phyloP scores from a whole-genome alignment of 2,329 filamentous ascomycete genomes.

The Magnaporthiopsis poae region DNA sequence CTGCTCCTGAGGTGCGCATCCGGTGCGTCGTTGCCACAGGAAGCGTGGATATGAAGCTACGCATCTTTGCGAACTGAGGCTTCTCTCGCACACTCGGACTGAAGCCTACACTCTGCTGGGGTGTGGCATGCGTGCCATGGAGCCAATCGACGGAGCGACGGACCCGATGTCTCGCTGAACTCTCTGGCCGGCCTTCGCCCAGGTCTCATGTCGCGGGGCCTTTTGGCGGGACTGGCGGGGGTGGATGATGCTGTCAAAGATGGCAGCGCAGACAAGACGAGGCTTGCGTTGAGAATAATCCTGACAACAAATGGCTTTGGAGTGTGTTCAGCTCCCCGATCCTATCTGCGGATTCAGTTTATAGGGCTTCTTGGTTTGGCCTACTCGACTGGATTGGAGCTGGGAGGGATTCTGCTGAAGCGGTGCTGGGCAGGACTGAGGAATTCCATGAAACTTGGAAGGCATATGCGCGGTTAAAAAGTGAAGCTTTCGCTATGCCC shows the following conservation, averaged over 20 bases:
- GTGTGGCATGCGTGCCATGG: background rate
- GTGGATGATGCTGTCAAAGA: background rate
- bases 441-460: background rate
- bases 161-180: background rate
- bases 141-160: background rate
- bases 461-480: background rate
- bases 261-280: background rate
- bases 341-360: background rate
- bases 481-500: background rate
- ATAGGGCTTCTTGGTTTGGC: background rate
- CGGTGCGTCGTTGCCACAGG: slow-evolving; percentile 80
- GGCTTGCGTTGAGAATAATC: background rate
- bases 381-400: background rate
- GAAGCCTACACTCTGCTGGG: background rate
- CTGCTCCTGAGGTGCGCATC: slow-evolving; percentile 50
- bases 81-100: background rate
- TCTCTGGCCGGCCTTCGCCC: background rate
- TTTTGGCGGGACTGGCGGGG: background rate
- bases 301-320: background rate
- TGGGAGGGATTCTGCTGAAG: background rate
- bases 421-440: background rate
- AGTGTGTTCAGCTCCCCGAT: background rate
- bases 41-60: slow-evolving; percentile 70
- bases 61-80: slow-evolving; percentile 58
- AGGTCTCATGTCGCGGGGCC: background rate